Conservation (phyloP, 352 stramenopile genomes). For the Pythium myriotylum region DNA sequence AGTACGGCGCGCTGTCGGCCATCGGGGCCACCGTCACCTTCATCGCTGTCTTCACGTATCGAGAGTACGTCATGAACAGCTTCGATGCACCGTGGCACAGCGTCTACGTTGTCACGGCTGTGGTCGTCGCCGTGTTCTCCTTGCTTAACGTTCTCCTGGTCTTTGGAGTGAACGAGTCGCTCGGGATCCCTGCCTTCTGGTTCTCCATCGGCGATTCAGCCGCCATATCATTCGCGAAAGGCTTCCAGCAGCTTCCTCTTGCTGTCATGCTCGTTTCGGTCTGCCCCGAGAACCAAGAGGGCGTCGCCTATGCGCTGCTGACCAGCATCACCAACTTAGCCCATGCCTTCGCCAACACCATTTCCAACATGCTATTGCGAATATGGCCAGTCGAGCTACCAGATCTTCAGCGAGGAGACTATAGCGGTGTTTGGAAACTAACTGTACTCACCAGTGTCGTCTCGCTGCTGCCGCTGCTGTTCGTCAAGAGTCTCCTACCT, state of each 20-base stretch:
- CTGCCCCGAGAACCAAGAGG: slow-evolving; percentile 75
- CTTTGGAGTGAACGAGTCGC: slow-evolving; percentile 54
- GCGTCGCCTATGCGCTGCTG: slow-evolving; percentile 74
- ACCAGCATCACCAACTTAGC: slow-evolving; percentile 78
- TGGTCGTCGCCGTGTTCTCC: slow-evolving; percentile 65
- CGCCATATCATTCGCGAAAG: slow-evolving; percentile 67
- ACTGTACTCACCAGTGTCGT: slow-evolving; percentile 66
- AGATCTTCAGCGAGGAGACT: slow-evolving; percentile 56
- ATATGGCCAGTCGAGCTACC: slow-evolving; percentile 74
- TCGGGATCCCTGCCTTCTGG: slow-evolving; percentile 72
- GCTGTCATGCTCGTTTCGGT: slow-evolving; percentile 79
- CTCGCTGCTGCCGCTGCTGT: slow-evolving; percentile 52
- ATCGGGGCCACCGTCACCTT: slow-evolving; percentile 76
- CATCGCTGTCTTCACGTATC: slow-evolving; percentile 55
- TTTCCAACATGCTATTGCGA: slow-evolving; percentile 77
- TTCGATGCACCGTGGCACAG: slow-evolving; percentile 57
- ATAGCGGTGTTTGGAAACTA: slow-evolving; percentile 79
- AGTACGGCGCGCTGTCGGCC: slow-evolving; percentile 74
- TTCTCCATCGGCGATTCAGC: slow-evolving; percentile 74
- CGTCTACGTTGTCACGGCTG: slow-evolving; percentile 68
- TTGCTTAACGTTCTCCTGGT: slow-evolving; percentile 74
- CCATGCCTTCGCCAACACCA: slow-evolving; percentile 65
- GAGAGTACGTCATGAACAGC: slow-evolving; percentile 40
- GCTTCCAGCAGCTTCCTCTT: slow-evolving; percentile 79
- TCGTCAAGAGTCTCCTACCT: slow-evolving; percentile 55